phyloP scores from a whole-genome alignment of 1,284 basidiomycete genomes.

The Microbotryum lychnidis-dioicae region DNA sequence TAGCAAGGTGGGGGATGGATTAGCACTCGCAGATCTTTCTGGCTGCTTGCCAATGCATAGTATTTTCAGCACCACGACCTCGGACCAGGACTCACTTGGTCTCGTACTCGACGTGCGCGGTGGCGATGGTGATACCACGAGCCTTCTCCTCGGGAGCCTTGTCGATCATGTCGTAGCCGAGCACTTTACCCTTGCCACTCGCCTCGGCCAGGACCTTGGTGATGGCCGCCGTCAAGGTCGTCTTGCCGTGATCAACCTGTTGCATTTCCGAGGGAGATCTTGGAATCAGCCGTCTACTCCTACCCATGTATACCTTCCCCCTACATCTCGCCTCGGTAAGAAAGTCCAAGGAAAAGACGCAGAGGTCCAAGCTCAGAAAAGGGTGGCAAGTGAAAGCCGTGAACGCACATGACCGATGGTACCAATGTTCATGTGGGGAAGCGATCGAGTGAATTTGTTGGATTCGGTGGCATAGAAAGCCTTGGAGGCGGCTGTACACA shows the following conservation, averaged over 20 bases:
- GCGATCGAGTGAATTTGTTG: conserved; percentile 22
- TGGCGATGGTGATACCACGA: conserved; percentile 92
- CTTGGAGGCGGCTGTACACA: conserved; percentile 12
- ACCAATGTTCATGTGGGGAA: conserved; percentile 42
- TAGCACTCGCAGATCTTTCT: background rate
- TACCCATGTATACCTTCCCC: background rate
- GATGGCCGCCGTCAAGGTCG: conserved; percentile 95
- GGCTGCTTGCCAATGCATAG: too few species aligned
- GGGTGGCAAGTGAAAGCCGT: background rate
- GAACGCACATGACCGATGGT: conserved; percentile 43
- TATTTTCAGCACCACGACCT: background rate
- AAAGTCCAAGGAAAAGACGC: too few species aligned
- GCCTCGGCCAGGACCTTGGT: conserved; percentile 82
- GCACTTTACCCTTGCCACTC: conserved; percentile 79
- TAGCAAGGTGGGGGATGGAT: background rate
- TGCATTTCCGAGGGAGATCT: background rate
- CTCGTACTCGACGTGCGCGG: conserved; percentile 94
- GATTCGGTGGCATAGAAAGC: conserved; percentile 27
- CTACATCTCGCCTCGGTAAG: background rate
- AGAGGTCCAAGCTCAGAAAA: background rate
- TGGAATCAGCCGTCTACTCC: background rate
- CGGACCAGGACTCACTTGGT: conserved; percentile 46
- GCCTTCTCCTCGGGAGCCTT: conserved; percentile 99
- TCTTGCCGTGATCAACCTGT: conserved; percentile 49
- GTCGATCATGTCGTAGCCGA: conserved; percentile 97